Evolutionary conservation across 2,329 filamentous ascomycete species (phyloP).

Genomic region (Hysterium pulicare): DNA sequence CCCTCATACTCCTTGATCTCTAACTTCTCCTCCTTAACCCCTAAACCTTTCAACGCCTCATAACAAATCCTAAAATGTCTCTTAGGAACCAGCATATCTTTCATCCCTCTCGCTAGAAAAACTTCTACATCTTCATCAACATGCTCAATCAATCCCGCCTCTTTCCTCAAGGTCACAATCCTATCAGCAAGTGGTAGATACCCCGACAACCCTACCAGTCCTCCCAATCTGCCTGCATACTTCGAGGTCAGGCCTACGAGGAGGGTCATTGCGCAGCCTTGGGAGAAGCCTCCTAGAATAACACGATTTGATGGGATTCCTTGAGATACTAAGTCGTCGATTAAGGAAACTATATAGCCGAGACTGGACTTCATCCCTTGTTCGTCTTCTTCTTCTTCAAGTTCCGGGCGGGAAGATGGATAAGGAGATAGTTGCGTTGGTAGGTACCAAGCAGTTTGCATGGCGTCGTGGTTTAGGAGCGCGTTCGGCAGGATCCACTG

Average conservation of each 20-base stretch:
- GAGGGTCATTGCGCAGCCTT: constrained; percentile 46
- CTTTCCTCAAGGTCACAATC: constrained; percentile 38
- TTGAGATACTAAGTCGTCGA: constrained; percentile 40
- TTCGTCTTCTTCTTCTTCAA: constrained; percentile 48
- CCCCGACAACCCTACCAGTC: constrained; percentile 44
- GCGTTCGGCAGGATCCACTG: constrained; percentile 52
- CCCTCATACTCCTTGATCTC: constrained; percentile 48
- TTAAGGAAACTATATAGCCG: constrained; percentile 40
- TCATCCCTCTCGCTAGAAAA: constrained; percentile 47
- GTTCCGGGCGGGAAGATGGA: constrained; percentile 39
- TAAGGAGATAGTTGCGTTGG: constrained; percentile 41
- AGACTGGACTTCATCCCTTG: constrained; percentile 41
- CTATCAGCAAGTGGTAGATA: constrained; percentile 45
- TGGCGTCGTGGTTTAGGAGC: constrained; percentile 44
- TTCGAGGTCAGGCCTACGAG: constrained; percentile 42
- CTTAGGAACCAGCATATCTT: constrained; percentile 48
- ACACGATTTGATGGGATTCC: constrained; percentile 43
- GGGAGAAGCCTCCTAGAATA: constrained; percentile 48
- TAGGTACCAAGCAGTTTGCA: constrained; percentile 47
- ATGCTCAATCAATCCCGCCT: constrained; percentile 31
- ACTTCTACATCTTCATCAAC: constrained; percentile 37
- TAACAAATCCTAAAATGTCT: constrained; percentile 42
- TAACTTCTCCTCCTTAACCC: constrained; percentile 37
- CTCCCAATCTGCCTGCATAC: constrained; percentile 41
- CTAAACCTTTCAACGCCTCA: constrained; percentile 39